A percentile compares a stretch with the other conserved stretches of the same genome.
Evolutionary conservation across 129 eudicot species (phyloP).

Genomic region (Flaveria linearis): DNA sequence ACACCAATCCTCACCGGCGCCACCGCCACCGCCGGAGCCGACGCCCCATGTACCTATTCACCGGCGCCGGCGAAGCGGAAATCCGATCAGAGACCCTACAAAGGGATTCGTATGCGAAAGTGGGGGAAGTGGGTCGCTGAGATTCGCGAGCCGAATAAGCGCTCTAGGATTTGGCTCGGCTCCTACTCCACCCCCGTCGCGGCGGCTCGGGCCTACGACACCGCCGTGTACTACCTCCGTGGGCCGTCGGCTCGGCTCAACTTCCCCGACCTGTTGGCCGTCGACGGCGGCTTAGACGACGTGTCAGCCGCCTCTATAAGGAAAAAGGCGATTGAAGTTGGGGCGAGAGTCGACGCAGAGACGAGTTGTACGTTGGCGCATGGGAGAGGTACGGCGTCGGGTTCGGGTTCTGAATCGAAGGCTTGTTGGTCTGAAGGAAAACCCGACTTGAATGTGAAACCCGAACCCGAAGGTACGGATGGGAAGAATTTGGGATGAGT

Average conservation of each 20-base stretch:
- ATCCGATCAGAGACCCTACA: constrained; percentile 44
- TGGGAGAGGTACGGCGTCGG: constrained; percentile 15
- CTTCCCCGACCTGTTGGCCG: constrained; percentile 39
- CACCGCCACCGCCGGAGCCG: neutral
- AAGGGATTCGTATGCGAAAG: constrained; percentile 66
- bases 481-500: constrained; percentile 36
- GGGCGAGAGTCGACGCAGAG: constrained; percentile 52
- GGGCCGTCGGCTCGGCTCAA: constrained; percentile 62
- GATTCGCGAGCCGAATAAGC: constrained; percentile 59
- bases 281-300: constrained; percentile 32
- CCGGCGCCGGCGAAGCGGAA: constrained; percentile 15
- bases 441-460: constrained; percentile 78
- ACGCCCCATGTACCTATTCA: too few species aligned
- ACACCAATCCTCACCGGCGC: constrained; percentile 30
- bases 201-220: constrained; percentile 67
- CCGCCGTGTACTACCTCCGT: constrained; percentile 56
- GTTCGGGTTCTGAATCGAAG: too few species aligned
- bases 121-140: constrained; percentile 79
- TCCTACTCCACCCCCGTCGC: constrained; percentile 56
- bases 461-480: constrained; percentile 76
- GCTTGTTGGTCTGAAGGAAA: constrained; percentile 25
- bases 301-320: constrained; percentile 49
- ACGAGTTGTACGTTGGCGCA: constrained; percentile 26
- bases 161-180: constrained; percentile 64
- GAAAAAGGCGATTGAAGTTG: constrained; percentile 52